Conservation (phyloP, 176 grass and related monocot genomes). For the Aegilops speltoides region DNA sequence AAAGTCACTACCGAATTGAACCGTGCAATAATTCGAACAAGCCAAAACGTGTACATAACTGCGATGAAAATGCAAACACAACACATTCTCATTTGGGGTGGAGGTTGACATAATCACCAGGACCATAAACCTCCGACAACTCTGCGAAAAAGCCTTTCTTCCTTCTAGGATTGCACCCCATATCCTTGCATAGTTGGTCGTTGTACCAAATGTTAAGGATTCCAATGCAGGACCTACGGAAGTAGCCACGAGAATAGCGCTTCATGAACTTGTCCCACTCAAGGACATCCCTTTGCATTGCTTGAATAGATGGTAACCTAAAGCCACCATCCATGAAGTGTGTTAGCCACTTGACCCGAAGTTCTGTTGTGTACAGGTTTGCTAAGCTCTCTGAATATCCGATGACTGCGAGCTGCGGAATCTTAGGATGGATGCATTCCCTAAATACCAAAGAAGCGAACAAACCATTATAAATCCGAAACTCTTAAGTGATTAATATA, state of each 20-base stretch:
- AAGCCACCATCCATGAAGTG: conserved; percentile 54
- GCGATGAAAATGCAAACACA: neutral
- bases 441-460: conserved; percentile 2
- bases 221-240: conserved; percentile 42
- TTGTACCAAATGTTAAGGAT: conserved; percentile 49
- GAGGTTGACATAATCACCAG: conserved; percentile 48
- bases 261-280: conserved; percentile 64
- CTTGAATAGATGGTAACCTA: conserved; percentile 31
- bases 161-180: conserved; percentile 39
- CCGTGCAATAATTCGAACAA: neutral
- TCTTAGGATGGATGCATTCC: conserved; percentile 30
- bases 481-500: neutral
- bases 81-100: conserved; percentile 8
- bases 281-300: conserved; percentile 44
- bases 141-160: conserved; percentile 47
- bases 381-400: conserved; percentile 57
- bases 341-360: conserved; percentile 48
- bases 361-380: conserved; percentile 55
- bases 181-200: conserved; percentile 56
- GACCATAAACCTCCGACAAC: conserved; percentile 31
- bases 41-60: neutral
- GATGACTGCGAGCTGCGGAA: conserved; percentile 49
- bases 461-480: neutral
- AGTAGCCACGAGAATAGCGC: conserved; percentile 39
- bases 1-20: neutral